phyloP scores from a whole-genome alignment of 2,329 filamentous ascomycete species.

The Beauveria australis region DNA sequence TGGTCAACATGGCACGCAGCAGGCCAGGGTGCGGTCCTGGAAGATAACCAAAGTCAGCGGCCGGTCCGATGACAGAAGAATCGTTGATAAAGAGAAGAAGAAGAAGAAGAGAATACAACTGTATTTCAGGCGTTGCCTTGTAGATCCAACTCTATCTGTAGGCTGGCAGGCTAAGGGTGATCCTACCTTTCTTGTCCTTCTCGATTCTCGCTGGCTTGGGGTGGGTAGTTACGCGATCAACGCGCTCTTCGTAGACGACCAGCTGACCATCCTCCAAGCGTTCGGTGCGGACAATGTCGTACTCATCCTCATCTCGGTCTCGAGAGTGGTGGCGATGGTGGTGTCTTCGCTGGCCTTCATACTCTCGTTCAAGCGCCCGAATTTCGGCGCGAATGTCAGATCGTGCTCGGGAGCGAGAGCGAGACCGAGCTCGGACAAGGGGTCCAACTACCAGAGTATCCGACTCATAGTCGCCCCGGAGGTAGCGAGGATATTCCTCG shows the following conservation, averaged over 20 bases:
- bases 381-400: constrained; percentile 65
- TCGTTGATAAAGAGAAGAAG: constrained; percentile 7
- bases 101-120: constrained; percentile 15
- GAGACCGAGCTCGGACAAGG: constrained; percentile 30
- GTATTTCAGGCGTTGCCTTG: not conserved
- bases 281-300: constrained; percentile 49
- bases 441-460: constrained; percentile 27
- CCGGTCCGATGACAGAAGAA: constrained; percentile 14
- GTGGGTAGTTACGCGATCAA: constrained; percentile 47
- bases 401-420: constrained; percentile 33
- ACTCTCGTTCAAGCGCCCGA: constrained; percentile 51
- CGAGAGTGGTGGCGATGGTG: constrained; percentile 13
- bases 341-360: constrained; percentile 34
- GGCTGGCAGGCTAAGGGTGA: constrained; percentile 74
- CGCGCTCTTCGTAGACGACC: constrained; percentile 53
- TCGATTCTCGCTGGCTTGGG: constrained; percentile 59
- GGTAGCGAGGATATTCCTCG: constrained; percentile 37
- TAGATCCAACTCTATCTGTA: constrained; percentile 40
- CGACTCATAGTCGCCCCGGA: constrained; percentile 21
- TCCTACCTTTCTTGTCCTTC: constrained; percentile 93
- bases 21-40: constrained; percentile 56
- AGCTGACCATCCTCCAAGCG: constrained; percentile 52
- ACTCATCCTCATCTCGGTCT: constrained; percentile 31
- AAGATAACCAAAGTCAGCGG: constrained; percentile 23
- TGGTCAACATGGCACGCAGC: constrained; percentile 62